Conservation (phyloP, 129 eudicot species). For the Artemisia tridentata region DNA sequence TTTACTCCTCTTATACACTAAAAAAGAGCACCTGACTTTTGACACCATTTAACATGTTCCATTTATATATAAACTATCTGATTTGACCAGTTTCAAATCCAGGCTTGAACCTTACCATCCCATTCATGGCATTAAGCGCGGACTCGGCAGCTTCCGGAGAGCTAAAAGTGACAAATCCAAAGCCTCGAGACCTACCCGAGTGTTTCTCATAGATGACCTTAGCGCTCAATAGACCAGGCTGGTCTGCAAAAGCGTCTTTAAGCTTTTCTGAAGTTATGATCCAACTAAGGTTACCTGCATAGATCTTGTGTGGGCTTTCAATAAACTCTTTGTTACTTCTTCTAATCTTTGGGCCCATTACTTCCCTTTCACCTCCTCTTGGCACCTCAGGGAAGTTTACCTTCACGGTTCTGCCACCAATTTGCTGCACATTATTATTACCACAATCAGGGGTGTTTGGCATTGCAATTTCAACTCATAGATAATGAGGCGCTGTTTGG, state of each 20-base stretch:
- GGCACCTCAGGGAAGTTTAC: constrained; percentile 99
- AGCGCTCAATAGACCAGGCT: constrained; percentile 79
- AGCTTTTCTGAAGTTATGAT: constrained; percentile 67
- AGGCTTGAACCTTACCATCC: constrained; percentile 47
- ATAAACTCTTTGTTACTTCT: constrained; percentile 60
- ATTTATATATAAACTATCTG: neutral
- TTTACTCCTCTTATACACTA: neutral
- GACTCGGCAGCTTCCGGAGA: constrained; percentile 62
- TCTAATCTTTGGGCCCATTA: constrained; percentile 61
- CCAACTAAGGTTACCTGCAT: constrained; percentile 92
- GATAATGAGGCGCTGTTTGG: too few relatives aligned
- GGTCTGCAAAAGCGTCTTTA: constrained; percentile 56
- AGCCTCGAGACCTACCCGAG: constrained; percentile 82
- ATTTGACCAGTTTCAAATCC: neutral
- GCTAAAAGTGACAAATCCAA: constrained; percentile 77
- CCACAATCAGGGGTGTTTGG: neutral
- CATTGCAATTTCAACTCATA: too few relatives aligned
- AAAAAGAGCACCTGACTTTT: neutral
- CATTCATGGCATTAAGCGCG: constrained; percentile 67
- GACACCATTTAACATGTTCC: neutral
- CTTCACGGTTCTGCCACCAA: constrained; percentile 87
- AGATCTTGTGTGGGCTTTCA: constrained; percentile 86
- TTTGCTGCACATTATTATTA: constrained; percentile 52
- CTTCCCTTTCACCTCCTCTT: constrained; percentile 84
- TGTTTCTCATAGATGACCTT: constrained; percentile 77